Base-by-base conservation (phyloP, 139 green algal species). In the Chlorella sp. region DNA sequence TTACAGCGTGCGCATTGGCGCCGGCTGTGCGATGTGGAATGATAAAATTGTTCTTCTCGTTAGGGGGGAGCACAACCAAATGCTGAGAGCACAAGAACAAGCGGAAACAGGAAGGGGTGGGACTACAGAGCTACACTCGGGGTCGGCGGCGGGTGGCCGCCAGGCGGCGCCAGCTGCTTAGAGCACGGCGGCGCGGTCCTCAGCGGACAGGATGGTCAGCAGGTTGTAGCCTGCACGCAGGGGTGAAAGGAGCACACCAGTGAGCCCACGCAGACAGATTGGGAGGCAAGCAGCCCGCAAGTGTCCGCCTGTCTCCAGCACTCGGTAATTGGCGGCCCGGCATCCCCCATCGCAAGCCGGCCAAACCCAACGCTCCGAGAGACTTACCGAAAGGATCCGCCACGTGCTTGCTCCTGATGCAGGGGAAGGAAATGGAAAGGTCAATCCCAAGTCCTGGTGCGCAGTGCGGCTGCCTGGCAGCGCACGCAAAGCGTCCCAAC, bases 381-480 rank as follows among this genome's bases (percentile, higher is more conserved):
- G 98, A 98, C 94, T 98, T 98, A 77, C 92, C 94, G 90, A 99
- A 99, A 76, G 97, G 97, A 81, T 98, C 95, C 56, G 94, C 88
- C 2, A 84, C 43, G 11, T 83, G 77, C 11, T n/a, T 32, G 11
- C 22, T 34, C 75, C 75, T 81, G 75, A 9, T 36, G 14, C 17
- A 68, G 60, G 22, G 60, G 26, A 60, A 26, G 3, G 40, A 2
- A 26, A 8, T 7, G 44, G 8, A 32, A 22, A 43, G 7, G 64
- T 30, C 67, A 62, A 13, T 38, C 3, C 44, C 30, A 22, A 24
- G n/a, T n/a, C n/a, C n/a, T n/a, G n/a, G n/a, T n/a, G n/a, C n/a
- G n/a, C n/a, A n/a, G n/a, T n/a, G n/a, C n/a, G 73, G 4, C 22
- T 17, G 56, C 2, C 19, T 8, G 16, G 26, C 1, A 34, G 70